Evolutionary conservation across 805 yeast genomes (phyloP).

Genomic region (Barnettozyma botsteinii): DNA sequence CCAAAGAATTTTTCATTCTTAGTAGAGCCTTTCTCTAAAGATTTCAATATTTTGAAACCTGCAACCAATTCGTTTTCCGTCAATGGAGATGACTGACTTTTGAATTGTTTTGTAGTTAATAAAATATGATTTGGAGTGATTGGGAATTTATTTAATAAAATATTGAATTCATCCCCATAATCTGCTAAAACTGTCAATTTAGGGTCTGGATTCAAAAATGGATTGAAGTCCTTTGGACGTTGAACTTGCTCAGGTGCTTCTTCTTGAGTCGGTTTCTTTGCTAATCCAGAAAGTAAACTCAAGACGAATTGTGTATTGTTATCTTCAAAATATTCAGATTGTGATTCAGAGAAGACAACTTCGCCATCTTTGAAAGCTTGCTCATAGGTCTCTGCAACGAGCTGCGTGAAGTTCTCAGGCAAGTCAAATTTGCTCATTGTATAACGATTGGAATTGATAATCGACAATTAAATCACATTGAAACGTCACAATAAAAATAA

Average conservation of each 20-base stretch:
- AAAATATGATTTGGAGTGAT: constrained; percentile 74
- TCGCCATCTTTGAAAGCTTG: constrained; percentile 42
- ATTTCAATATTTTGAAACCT: constrained; percentile 47
- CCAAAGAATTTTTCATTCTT: constrained; percentile 56
- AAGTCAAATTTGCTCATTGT: constrained; percentile 24
- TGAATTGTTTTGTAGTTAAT: constrained; percentile 69
- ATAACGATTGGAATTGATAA: no score
- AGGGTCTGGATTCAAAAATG: constrained; percentile 78
- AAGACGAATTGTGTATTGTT: constrained; percentile 28
- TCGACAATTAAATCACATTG: no score
- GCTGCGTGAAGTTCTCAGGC: constrained; percentile 34
- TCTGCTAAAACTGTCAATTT: constrained; percentile 56
- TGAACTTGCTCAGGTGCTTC: constrained; percentile 28
- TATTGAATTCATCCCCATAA: constrained; percentile 45
- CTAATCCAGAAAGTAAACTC: constrained; percentile 28
- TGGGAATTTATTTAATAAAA: constrained; percentile 84
- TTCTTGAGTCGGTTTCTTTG: constrained; percentile 34
- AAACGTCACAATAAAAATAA: no score
- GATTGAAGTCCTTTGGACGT: constrained; percentile 43
- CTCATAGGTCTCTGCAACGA: constrained; percentile 37
- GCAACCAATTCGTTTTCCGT: constrained; percentile 63
- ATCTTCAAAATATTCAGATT: constrained; percentile 28
- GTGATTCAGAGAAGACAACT: constrained; percentile 47
- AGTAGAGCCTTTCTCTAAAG: constrained; percentile 35
- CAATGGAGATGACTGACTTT: constrained; percentile 66